Evolutionary conservation across 768 basidiomycete genomes (phyloP).

Genomic region (Thelephora ganbajun): DNA sequence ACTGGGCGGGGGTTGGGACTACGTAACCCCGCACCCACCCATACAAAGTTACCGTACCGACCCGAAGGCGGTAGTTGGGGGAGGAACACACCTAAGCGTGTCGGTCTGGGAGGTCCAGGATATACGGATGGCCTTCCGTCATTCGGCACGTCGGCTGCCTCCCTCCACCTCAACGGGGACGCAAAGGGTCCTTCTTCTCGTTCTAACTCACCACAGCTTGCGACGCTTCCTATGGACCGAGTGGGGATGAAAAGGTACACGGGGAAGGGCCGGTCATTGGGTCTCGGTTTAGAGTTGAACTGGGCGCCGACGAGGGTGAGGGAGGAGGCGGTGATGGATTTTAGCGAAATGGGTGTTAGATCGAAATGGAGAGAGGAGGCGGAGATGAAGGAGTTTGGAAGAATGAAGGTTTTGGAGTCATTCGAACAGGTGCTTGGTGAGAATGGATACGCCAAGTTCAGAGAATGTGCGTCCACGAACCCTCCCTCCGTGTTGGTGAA

Average conservation of each 20-base stretch:
- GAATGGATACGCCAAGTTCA: conserved; percentile 29
- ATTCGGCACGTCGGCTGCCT: no score
- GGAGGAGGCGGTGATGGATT: conserved; percentile 45
- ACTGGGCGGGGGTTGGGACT: no score
- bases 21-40: no score
- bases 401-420: conserved; percentile 15
- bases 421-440: conserved; percentile 23
- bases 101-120: background rate
- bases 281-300: conserved; percentile 52
- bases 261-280: conserved; percentile 55
- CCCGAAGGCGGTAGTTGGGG: conserved; percentile 28
- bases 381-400: conserved; percentile 18
- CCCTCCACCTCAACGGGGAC: no score
- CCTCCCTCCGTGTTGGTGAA: background rate
- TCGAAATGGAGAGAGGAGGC: conserved; percentile 11
- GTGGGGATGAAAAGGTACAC: conserved; percentile 9
- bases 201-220: conserved; percentile 51
- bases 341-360: conserved; percentile 7
- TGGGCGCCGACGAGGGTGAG: conserved; percentile 61
- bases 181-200: conserved; percentile 13
- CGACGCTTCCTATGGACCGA: conserved; percentile 33
- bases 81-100: conserved; percentile 31
- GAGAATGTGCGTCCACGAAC: conserved; percentile 40
- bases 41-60: no score
- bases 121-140: no score